Evolutionary conservation across 2,329 filamentous ascomycete species (phyloP).

Genomic region (Fusarium sp.): DNA sequence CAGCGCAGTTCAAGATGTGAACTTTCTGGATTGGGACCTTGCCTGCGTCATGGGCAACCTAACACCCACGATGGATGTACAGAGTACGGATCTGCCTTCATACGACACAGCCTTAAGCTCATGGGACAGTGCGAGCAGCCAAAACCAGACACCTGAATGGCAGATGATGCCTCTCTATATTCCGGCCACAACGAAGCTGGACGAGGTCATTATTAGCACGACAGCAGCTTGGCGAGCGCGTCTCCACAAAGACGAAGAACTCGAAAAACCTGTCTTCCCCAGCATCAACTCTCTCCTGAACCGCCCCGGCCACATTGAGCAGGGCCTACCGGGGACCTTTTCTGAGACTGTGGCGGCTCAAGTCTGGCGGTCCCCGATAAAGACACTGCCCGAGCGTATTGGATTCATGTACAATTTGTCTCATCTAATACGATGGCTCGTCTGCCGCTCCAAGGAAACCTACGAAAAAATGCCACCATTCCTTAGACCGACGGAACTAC

Average conservation of each 20-base stretch:
- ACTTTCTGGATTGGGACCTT: background rate
- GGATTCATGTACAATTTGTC: background rate
- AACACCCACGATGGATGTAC: background rate
- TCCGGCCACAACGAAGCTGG: background rate
- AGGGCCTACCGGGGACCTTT: background rate
- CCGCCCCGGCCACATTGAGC: background rate
- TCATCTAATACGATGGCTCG: background rate
- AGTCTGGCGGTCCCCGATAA: background rate
- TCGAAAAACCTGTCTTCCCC: background rate
- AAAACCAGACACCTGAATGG: background rate
- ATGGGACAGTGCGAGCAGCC: background rate
- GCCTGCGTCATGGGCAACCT: background rate
- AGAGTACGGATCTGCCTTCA: background rate
- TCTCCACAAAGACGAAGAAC: background rate
- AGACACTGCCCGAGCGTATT: background rate
- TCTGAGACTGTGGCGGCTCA: background rate
- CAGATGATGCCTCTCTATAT: background rate
- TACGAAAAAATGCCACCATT: background rate
- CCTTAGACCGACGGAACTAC: background rate
- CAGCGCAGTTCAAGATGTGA: background rate
- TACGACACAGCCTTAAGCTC: background rate
- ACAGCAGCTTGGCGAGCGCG: background rate
- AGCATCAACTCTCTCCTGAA: background rate
- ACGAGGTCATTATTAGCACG: background rate
- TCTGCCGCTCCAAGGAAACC: background rate